Conservation (phyloP, 2,329 filamentous ascomycete species). For the Didymella lethalis region DNA sequence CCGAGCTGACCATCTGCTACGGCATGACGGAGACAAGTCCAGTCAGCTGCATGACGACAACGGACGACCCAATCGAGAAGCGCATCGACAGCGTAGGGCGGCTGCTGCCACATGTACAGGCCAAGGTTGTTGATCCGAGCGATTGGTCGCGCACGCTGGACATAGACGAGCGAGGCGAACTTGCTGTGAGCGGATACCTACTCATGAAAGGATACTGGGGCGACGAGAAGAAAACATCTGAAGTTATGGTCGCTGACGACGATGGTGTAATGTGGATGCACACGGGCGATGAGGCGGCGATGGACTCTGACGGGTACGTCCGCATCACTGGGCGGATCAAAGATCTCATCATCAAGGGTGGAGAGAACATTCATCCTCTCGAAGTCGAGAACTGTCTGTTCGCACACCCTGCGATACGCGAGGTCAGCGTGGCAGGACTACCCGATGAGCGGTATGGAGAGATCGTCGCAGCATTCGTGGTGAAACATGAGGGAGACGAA, state of each 20-base stretch:
- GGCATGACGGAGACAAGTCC: constrained; percentile 93
- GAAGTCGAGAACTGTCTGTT: constrained; percentile 92
- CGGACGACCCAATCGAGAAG: constrained; percentile 75
- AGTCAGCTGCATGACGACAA: constrained; percentile 79
- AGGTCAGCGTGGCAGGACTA: constrained; percentile 84
- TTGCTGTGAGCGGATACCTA: constrained; percentile 83
- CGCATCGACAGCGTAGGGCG: constrained; percentile 79
- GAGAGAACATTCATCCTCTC: constrained; percentile 94
- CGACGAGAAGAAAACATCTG: constrained; percentile 72
- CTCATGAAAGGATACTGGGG: constrained; percentile 92
- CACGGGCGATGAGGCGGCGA: constrained; percentile 88
- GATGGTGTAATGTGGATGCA: constrained; percentile 79
- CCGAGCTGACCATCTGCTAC: constrained; percentile 90
- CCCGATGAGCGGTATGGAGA: constrained; percentile 86
- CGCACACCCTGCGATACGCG: constrained; percentile 71
- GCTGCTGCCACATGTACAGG: constrained; percentile 81
- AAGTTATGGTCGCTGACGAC: constrained; percentile 68
- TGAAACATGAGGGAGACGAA: constrained; percentile 55
- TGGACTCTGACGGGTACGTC: constrained; percentile 84
- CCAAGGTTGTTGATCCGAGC: constrained; percentile 76
- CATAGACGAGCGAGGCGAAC: constrained; percentile 75
- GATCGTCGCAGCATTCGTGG: constrained; percentile 82
- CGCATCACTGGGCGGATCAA: constrained; percentile 92
- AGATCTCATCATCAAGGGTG: constrained; percentile 92
- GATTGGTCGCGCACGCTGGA: constrained; percentile 68